Conservation (phyloP, 192 early-diverging fungal genomes). For the Lobosporangium transversale region DNA sequence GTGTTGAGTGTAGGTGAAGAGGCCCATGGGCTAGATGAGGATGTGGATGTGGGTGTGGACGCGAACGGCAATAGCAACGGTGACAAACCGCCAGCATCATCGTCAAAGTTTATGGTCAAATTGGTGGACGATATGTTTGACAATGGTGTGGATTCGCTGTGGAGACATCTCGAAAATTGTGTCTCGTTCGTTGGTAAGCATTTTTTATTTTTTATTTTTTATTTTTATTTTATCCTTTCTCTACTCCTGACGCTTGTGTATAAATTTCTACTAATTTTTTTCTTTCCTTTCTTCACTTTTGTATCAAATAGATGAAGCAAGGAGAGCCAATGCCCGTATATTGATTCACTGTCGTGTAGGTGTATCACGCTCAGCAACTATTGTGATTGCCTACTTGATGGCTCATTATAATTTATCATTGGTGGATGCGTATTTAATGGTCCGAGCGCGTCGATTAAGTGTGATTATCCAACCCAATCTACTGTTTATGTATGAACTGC, state of each 20-base stretch:
- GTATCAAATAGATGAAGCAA: conserved; percentile 56
- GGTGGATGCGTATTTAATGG: conserved; percentile 64
- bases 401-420: conserved; percentile 58
- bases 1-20: conserved; percentile 69
- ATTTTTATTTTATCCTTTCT: conserved; percentile 1
- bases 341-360: conserved; percentile 71
- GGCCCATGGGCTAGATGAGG: conserved; percentile 47
- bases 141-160: conserved; percentile 67
- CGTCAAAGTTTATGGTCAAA: conserved; percentile 51
- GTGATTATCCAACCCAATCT: conserved; percentile 74
- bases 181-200: conserved; percentile 63
- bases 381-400: conserved; percentile 69
- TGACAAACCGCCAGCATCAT: neutral
- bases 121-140: conserved; percentile 68
- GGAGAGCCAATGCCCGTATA: conserved; percentile 39
- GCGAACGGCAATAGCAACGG: neutral
- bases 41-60: neutral
- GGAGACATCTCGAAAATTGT: conserved; percentile 57
- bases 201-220: neutral
- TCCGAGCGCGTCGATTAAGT: conserved; percentile 67
- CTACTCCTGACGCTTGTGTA: neutral
- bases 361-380: conserved; percentile 66
- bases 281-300: conserved; percentile 6
- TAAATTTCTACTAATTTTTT: neutral
- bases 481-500: conserved; percentile 69